Evolutionary conservation across 164 flowering plant genomes (phyloP), one percentile per base, ranked within the genome.

Genomic region (Piper betle): DNA sequence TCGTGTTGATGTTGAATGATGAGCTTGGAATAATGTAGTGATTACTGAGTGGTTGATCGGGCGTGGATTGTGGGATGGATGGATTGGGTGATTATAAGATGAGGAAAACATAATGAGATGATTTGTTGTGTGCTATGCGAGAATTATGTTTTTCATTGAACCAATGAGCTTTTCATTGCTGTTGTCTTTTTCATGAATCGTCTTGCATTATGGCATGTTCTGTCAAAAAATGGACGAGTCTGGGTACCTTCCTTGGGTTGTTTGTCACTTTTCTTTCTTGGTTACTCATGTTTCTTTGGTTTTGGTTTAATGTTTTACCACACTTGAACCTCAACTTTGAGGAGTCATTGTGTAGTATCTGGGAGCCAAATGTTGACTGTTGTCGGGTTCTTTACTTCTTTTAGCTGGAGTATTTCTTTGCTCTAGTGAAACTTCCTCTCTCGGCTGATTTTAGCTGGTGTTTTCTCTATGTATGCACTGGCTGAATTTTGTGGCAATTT

Each of bases 401-500:
- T 8, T 46, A 25, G 2, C 50, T 12, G 50, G 12, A 46, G 15
- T 9, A 42, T 42, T 12, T 9, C 15, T 46, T 9, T 46, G 3
- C 0, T 10, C 10, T 46, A 2, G 15, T 46, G 2, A 46, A 46
- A 46, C 11, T 9, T 46, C 15, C 50, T 46, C 15, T 0, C 50
- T 46, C 1, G 15, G 10, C 15, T 12, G 50, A 46, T 12, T 10
- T 46, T 10, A 54, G 18, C 9, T 16, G 17, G 57, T 18, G 4
- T 10, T 53, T 15, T 48, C 33, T 25, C 33, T 25, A 1, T 25
- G 33, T 68, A 1, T 82, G 78, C 91, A 89, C 96, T 92, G 65
- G 88, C 98, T 68, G 87, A 89, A 60, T 93, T 72, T 69, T 90
- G 97, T 77, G 97, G 88, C 57, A 93, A 93, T 53, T 83, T 87